Percentiles rank a stretch among this genome's conserved stretches.
These are phyloP conservation scores for Sugiyamaella marilandica DNA, from an alignment of 805 yeast species.

Conservation along the genomic window DNA sequence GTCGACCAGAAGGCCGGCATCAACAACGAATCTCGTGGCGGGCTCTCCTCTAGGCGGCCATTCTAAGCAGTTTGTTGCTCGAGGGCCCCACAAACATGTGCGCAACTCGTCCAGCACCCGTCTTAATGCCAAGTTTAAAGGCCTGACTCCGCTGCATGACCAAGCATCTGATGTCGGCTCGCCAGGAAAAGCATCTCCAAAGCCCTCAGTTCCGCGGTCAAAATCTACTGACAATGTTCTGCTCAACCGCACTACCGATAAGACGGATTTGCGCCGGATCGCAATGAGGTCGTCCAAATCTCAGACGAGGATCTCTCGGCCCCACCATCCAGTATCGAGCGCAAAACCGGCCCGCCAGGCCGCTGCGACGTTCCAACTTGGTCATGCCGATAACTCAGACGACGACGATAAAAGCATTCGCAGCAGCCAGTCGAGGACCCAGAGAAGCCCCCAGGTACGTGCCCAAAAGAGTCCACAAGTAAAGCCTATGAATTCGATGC, in stretches of 20 bases:
- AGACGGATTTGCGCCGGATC: slow-evolving; percentile 2
- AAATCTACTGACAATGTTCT: slow-evolving; percentile 16
- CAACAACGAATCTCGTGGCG: background rate
- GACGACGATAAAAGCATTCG: slow-evolving; percentile 2
- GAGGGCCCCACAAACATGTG: slow-evolving; percentile 1
- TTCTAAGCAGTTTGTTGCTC: background rate
- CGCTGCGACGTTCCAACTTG: background rate
- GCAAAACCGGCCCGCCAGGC: background rate
- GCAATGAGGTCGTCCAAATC: slow-evolving; percentile 8
- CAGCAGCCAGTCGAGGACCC: background rate
- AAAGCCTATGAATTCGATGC: background rate
- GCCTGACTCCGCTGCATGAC: slow-evolving; percentile 12
- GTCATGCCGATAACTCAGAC: slow-evolving; percentile 2
- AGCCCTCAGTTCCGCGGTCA: slow-evolving; percentile 9
- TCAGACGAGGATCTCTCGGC: slow-evolving; percentile 9
- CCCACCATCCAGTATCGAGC: background rate
- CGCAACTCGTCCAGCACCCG: slow-evolving; percentile 12
- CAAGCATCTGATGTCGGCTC: background rate
- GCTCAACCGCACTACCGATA: background rate
- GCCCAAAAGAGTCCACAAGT: background rate
- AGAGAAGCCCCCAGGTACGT: background rate
- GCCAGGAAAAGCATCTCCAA: background rate
- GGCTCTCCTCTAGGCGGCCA: background rate
- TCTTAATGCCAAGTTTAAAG: slow-evolving; percentile 8
- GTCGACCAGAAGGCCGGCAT: background rate